These are phyloP conservation scores for Inga laurina DNA, from an alignment of 306 rosid genomes.

Conservation along the genomic window DNA sequence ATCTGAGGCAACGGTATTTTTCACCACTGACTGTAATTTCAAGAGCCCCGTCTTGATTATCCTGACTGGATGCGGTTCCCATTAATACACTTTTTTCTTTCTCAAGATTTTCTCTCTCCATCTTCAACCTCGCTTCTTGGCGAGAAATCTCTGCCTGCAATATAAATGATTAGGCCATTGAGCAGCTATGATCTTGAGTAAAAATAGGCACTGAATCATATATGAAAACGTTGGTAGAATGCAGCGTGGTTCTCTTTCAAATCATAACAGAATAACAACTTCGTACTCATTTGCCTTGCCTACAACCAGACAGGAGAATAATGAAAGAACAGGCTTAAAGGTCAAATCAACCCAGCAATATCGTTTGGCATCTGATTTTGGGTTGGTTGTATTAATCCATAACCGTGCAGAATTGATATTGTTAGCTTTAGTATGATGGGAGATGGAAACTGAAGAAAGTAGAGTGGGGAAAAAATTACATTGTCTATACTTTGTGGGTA, in stretches of 20 bases:
- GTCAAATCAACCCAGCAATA: not conserved
- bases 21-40: conserved; percentile 99
- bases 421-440: not conserved
- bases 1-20: conserved; percentile 94
- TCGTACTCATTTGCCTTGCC: not conserved
- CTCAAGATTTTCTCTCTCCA: conserved; percentile 96
- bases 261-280: not conserved
- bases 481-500: too few relatives aligned
- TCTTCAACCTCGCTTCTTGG: conserved; percentile 93
- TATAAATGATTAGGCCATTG: not conserved
- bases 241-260: not conserved
- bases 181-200: not conserved
- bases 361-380: not conserved
- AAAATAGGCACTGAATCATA: conserved; percentile 4
- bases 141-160: conserved; percentile 86
- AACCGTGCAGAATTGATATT: not conserved
- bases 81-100: conserved; percentile 92
- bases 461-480: too few relatives aligned
- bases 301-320: not conserved
- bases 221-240: conserved; percentile 11
- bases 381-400: not conserved
- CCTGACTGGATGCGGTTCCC: conserved; percentile 98
- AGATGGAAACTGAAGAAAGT: not conserved
- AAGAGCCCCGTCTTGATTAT: conserved; percentile 93
- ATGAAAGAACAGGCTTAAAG: not conserved